Percentiles rank a stretch among this genome's conserved stretches.
These are phyloP conservation scores for Saccharomycopsis fibuligera DNA, from an alignment of 805 yeast genomes.

Conservation along the genomic window DNA sequence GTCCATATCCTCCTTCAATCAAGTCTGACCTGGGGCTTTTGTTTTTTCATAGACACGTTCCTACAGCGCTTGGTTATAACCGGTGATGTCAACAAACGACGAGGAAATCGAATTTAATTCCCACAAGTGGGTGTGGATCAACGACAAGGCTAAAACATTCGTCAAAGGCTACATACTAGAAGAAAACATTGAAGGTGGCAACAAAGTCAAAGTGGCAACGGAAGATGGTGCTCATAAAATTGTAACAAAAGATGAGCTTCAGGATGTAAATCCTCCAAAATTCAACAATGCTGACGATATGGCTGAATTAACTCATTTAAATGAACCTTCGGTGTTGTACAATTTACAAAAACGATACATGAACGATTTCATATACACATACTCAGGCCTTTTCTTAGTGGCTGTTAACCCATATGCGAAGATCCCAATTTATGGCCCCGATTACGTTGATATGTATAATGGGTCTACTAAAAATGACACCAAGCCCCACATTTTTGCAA, in stretches of 20 bases:
- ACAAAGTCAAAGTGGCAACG: slow-evolving; percentile 34
- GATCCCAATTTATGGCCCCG: slow-evolving; percentile 63
- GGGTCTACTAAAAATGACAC: slow-evolving; percentile 34
- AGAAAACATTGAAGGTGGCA: slow-evolving; percentile 30
- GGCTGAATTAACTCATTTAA: slow-evolving; percentile 91
- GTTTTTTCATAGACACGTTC: no score
- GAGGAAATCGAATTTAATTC: slow-evolving; percentile 28
- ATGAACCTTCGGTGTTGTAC: slow-evolving; percentile 92
- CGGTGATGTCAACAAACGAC: slow-evolving; percentile 8
- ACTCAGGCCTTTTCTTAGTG: slow-evolving; percentile 90
- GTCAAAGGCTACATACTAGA: slow-evolving; percentile 53
- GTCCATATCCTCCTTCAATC: no score
- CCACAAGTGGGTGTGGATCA: slow-evolving; percentile 74
- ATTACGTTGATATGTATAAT: slow-evolving; percentile 52
- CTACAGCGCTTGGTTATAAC: no score
- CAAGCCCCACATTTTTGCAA: slow-evolving; percentile 88
- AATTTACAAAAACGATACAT: slow-evolving; percentile 72
- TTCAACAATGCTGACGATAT: slow-evolving; percentile 90
- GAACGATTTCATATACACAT: slow-evolving; percentile 81
- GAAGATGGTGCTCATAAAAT: slow-evolving; percentile 34
- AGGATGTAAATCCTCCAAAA: slow-evolving; percentile 79
- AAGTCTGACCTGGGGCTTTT: no score
- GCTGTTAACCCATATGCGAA: slow-evolving; percentile 88
- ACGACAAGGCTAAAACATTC: slow-evolving; percentile 52
- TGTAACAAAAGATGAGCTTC: slow-evolving; percentile 40